Evolutionary conservation across 352 stramenopile genomes (phyloP), one percentile per base, ranked within the genome.

Genomic region (Phytopythium aichiense): DNA sequence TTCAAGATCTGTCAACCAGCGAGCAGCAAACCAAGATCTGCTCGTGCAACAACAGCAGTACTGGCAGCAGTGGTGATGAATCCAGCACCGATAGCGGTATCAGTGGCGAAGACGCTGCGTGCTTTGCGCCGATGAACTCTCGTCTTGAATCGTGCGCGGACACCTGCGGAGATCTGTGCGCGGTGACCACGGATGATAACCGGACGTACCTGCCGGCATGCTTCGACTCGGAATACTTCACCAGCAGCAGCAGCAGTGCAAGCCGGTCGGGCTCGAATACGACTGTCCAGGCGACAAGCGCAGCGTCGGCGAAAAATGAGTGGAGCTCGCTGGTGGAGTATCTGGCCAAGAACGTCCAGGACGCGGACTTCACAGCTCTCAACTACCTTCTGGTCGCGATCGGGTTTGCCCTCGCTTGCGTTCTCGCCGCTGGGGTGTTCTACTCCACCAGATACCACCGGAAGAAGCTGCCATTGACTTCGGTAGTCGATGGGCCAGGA

Each of bases 101-200:
- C 48, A 51, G 23, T 25, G 54, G 23, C 51, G 22, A 49, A 51
- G 54, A 60, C 28, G 84, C 65, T 12, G 73, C 65, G 15, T 92
- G 83, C 57, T 78, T 84, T 52, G 35, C 50, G 5, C 83, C 83
- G n/a, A 74, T 85, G 59, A 67, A 89, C 57, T 60, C 64, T 33
- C 66, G 68, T 0, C 69, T 92, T 2, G 54, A 64, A 54, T 85
- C 75, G 4, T 90, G 80, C 60, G 71, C 76, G n/a, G 78, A 70
- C 50, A 74, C 79, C 5, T 91, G 80, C 37, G 77, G 83, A n/a
- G 79, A 78, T 0, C 37, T 89, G n/a, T 89, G 79, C 63, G 63
- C 66, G 9, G 71, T 88, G 13, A 70, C 54, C 49, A 61, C 42
- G 8, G 58, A 74, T 20, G 71, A 83, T 22, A 72, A 64, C 28